These are phyloP conservation scores for Raphanus hybrid DNA, from an alignment of 441 rosid genomes.

Conservation along the genomic window DNA sequence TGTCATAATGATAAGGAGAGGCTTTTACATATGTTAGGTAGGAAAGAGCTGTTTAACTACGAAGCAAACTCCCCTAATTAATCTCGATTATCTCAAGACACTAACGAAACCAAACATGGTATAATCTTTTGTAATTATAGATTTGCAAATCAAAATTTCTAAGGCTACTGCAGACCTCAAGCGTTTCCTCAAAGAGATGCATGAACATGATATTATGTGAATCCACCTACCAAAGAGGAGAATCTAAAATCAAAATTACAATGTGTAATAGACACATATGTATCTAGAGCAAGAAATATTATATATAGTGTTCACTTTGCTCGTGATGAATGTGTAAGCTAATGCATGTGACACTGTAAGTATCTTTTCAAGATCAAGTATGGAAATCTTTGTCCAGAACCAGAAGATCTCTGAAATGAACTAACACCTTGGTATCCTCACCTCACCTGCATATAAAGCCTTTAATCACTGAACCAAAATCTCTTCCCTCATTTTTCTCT, in stretches of 20 bases:
- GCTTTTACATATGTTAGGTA: conserved; percentile 22
- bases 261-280: conserved; percentile 49
- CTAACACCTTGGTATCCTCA: conserved; percentile 86
- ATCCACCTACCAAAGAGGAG: conserved; percentile 55
- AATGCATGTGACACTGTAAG: conserved; percentile 81
- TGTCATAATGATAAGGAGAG: conserved; percentile 1
- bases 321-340: conserved; percentile 89
- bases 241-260: conserved; percentile 38
- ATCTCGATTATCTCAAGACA: conserved; percentile 6
- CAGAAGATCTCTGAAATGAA: conserved; percentile 78
- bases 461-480: conserved; percentile 71
- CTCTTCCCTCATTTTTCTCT: conserved; percentile 52
- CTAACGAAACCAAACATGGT: not conserved
- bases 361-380: conserved; percentile 91
- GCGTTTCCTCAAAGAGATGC: not conserved
- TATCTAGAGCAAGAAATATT: conserved; percentile 64
- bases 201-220: not conserved
- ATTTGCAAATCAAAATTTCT: not conserved
- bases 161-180: not conserved
- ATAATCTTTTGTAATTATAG: not conserved
- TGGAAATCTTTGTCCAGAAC: conserved; percentile 73
- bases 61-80: conserved; percentile 14
- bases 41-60: conserved; percentile 7
- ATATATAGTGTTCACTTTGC: conserved; percentile 71
- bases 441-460: conserved; percentile 50